These are phyloP conservation scores for Hemileccinum rubropunctum DNA, from an alignment of 768 basidiomycete genomes.

Conservation along the genomic window DNA sequence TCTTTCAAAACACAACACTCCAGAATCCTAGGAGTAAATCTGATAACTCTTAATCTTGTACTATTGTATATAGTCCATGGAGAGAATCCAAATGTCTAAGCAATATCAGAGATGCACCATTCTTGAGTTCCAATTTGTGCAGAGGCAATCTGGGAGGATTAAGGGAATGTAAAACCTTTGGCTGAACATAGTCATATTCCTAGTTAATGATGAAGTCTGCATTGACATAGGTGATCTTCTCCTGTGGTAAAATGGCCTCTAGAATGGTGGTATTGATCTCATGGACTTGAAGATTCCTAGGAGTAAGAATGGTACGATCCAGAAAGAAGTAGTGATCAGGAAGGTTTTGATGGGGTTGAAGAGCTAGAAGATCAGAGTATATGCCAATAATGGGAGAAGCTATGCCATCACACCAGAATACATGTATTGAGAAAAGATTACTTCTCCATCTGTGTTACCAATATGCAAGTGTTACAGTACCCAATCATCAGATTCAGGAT, in stretches of 20 bases:
- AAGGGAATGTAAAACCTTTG: conserved; percentile 41
- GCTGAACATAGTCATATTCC: conserved; percentile 25
- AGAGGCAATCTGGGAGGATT: conserved; percentile 39
- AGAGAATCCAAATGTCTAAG: conserved; percentile 41
- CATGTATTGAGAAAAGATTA: conserved; percentile 32
- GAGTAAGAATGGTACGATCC: conserved; percentile 28
- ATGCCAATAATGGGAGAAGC: conserved; percentile 25
- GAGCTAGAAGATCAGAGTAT: conserved; percentile 24
- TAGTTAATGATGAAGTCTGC: conserved; percentile 28
- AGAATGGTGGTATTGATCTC: conserved; percentile 31
- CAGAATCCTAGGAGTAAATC: conserved; percentile 22
- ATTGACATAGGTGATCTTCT: conserved; percentile 1
- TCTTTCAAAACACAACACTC: conserved; percentile 21
- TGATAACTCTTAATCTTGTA: conserved; percentile 10
- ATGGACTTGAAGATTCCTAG: conserved; percentile 31
- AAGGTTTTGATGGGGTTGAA: conserved; percentile 3
- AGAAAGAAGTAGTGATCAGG: conserved; percentile 28
- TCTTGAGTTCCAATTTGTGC: conserved; percentile 33
- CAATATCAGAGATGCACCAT: conserved; percentile 39
- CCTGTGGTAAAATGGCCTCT: background rate
- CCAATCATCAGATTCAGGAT: conserved; percentile 29
- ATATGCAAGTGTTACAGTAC: conserved; percentile 13
- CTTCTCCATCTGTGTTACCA: conserved; percentile 17
- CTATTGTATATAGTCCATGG: conserved; percentile 15
- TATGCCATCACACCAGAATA: conserved; percentile 11